Evolutionary conservation across 139 green algal genomes (phyloP), one percentile per base, ranked within the genome.

Genomic region (Nannochloris sp.): DNA sequence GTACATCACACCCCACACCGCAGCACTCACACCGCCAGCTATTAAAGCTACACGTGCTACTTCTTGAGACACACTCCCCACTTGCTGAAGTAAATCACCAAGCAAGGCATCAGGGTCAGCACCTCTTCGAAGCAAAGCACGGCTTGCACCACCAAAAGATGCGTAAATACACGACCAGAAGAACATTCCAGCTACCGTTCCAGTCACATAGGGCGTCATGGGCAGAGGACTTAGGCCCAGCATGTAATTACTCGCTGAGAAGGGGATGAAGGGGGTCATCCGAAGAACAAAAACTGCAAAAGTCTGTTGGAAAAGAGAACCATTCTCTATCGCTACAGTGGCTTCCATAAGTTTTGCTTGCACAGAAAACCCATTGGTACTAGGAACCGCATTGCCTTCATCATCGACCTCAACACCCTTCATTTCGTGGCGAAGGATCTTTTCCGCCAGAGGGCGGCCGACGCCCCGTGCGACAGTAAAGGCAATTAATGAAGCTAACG

Each of bases 201-300:
- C 89, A 1, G 46, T 53, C 24, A 91, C 14, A 71, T 87, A 89
- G 0, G 87, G 68, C 1, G 67, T 45, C 29, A 91, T 45, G 47
- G 80, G 65, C 62, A 95, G 55, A 7, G 88, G 84, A 3, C 81
- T 89, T 24, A 94, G 48, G 25, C 87, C 89, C 33, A 95, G 57
- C 61, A 95, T 48, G 71, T 95, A 95, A 71, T 92, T 95, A 71
- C 51, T 82, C 34, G 85, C 87, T 51, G 78, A 87, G 75, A 84
- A 90, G 1, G 84, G 84, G 25, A 92, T 78, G 5, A 95, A 78
- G 8, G 89, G 89, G 7, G 87, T 94, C 2, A 94, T 64, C 4
- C 89, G 69, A 64, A 95, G 76, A 44, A 90, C 65, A 42, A 81
- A 64, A 9, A 95, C 73, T 3, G 87, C 82, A 6, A 70, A 77